Percentiles rank a stretch among this genome's conserved stretches.
These are phyloP conservation scores for Xylariaceae sp. DNA, from an alignment of 2,329 filamentous ascomycete genomes.

Conservation along the genomic window DNA sequence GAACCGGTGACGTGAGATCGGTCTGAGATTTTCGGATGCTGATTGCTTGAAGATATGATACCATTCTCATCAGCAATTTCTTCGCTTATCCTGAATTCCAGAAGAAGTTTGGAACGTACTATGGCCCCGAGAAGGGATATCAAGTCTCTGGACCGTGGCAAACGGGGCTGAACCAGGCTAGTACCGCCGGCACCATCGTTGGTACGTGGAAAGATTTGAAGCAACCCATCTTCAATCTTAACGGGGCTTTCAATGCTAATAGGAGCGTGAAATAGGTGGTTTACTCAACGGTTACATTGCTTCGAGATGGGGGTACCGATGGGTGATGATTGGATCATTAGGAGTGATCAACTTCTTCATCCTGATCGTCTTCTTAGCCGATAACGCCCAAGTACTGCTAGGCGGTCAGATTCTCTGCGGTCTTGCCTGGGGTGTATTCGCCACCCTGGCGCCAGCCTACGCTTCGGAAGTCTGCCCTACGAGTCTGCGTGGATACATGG, in stretches of 20 bases:
- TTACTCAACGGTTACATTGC: conserved; percentile 32
- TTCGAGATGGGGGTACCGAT: conserved; percentile 30
- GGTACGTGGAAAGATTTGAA: conserved; percentile 21
- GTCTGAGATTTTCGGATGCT: neutral
- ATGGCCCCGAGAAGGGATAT: conserved; percentile 22
- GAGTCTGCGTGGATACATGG: conserved; percentile 37
- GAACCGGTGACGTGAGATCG: too few relatives aligned
- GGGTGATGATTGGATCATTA: conserved; percentile 31
- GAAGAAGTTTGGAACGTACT: conserved; percentile 31
- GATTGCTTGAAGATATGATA: conserved; percentile 27
- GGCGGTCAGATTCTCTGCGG: conserved; percentile 33
- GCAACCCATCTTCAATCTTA: neutral
- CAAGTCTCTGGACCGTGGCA: conserved; percentile 32
- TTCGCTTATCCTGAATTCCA: conserved; percentile 33
- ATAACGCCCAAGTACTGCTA: conserved; percentile 23
- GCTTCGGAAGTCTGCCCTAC: conserved; percentile 36
- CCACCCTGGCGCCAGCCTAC: conserved; percentile 34
- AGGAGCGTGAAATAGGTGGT: conserved; percentile 21
- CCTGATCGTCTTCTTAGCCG: conserved; percentile 31
- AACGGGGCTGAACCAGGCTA: conserved; percentile 30
- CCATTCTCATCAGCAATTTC: conserved; percentile 32
- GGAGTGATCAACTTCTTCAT: conserved; percentile 31
- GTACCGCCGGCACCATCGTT: conserved; percentile 31
- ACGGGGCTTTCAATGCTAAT: neutral
- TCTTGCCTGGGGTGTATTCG: conserved; percentile 33